Base-by-base conservation (phyloP, 2,329 filamentous ascomycete genomes). In the Delphinella strobiligena region DNA sequence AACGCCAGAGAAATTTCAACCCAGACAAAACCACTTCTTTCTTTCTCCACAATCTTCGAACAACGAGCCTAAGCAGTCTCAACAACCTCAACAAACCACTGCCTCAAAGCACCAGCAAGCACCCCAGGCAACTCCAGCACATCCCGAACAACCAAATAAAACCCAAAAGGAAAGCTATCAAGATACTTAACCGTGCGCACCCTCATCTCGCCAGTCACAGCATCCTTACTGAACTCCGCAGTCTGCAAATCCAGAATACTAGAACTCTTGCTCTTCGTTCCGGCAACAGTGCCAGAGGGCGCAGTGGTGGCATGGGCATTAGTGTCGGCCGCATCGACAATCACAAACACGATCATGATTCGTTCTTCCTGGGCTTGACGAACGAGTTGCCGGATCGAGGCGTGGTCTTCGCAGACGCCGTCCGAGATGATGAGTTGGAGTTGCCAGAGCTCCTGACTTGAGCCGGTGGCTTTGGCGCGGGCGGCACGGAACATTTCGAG, bases 271-370 rank as follows among this genome's bases (percentile, higher is more conserved):
- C 56, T 51, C 49, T 69, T 67, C 47, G 68, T 50, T 10, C 43
- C 49, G 59, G 60, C 48, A 42, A 19, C 38, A 10, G 37, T 42
- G 35, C 43, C 30, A 32, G 30, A 16, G 5, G 10, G 10, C 11
- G 30, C 15, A 16, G 30, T 8, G 15, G 39, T 17, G 2, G 39
- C 14, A 4, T 16, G 15, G 9, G 19, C 33, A 4, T 31, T 40
- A 4, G 30, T 10, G 30, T 8, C n/a, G 3, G 56, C 55, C 33
- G 75, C 69, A 65, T 98, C 91, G 55, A 98, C 86, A 53, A 99
- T 82, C 51, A 98, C 85, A 59, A 98, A 99, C 4, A 98, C 89
- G 47, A 96, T 79, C 85, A 98, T 95, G 56, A 99, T 93, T 12
- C 87, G 73, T 62, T 95, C 85, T 60, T 95, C 88, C 54, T 87